Evolutionary conservation across 2,329 filamentous ascomycete genomes (phyloP), one percentile per base, ranked within the genome.

Genomic region (Pseudopithomyces chartarum): DNA sequence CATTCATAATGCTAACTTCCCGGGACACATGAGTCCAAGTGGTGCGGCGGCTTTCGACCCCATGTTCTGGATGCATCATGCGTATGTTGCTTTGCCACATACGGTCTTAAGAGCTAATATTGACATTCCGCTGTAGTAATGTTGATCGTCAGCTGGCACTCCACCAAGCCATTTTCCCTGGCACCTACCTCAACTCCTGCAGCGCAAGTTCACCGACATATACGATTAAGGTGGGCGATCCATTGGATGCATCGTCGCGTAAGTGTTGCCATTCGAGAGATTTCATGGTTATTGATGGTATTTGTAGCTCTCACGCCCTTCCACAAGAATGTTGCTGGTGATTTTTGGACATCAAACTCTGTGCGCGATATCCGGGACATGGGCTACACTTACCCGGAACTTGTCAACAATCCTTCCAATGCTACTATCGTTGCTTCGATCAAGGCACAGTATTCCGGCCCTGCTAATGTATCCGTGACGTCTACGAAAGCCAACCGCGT

Each of bases 131-230:
- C 12, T 3, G 1, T 33, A 60, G 55, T 3, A 65, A 68, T 22
- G 57, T 68, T 6, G 64, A 68, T 56, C 59, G 65, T n/a, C 54
- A 61, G 17, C 90, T 92, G 74, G 85, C 90, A 42, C 82, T 94
- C 61, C 93, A 88, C 88, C 90, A 93, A 76, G 79, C 82, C 1
- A 73, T 93, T 12, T 84, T 92, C 59, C 88, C 89, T 0, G 78
- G 84, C 17, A 83, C 83, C 15, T 93, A 87, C 76, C 82, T 91
- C 7, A 75, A 80, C 22, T 81, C 87, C 0, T 62, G 59, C 53
- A 48, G 7, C 5, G 46, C 60, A 29, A 39, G 44, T 2, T 58
- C 56, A 12, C 54, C 56, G 2, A 65, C 63, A 22, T 65, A 50
- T 26, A 66, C 63, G 1, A 82, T 85, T 57, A 62, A 77, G 7